Evolutionary conservation across 1,284 basidiomycete genomes (phyloP), one percentile per base, ranked within the genome.

Genomic region (Volvariella volvacea): DNA sequence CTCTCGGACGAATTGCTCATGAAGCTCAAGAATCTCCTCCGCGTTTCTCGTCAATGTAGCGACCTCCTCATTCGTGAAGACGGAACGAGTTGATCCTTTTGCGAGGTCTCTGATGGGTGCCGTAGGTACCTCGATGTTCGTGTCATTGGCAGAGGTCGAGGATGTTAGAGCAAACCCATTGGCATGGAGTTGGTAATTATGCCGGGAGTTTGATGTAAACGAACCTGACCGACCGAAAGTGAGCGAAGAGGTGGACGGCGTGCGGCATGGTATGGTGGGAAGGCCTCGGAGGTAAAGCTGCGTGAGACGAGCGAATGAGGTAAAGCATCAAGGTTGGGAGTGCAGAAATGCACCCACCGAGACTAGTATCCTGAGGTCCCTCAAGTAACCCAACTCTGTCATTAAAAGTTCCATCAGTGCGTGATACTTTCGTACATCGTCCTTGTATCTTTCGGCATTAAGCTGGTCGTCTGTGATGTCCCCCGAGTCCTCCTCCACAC

Each of bases 311-410:
- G 44, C 42, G 44, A 49, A 47, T 39, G 19, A n/a, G n/a, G n/a
- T n/a, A 16, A 20, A 42, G 17, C n/a, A 28, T 20, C 41, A n/a
- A 34, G 2, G 25, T 37, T 28, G 19, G 40, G 44, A 32, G 39
- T 42, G 25, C 61, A 45, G 8, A 46, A 46, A 28, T 6, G 6
- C 9, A 56, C 76, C 53, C 59, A 89, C 88, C 52, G 74, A 76
- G 38, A 92, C 83, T 34, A 96, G 73, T 10, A 76, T 75, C 46
- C 80, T 76, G 51, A 96, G 62, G 60, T 92, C 89, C 42, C 74
- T 63, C 10, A 92, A 72, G 59, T 95, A 96, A 4, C 79, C 78
- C 15, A 81, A 70, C 65, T 96, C 92, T 0, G 91, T 93, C 48
- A 79, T 74, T 25, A 94, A 71, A 25, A 96, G 70, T 64, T 96